phyloP scores from a whole-genome alignment of 306 rosid genomes.

The Inga oerstediana region DNA sequence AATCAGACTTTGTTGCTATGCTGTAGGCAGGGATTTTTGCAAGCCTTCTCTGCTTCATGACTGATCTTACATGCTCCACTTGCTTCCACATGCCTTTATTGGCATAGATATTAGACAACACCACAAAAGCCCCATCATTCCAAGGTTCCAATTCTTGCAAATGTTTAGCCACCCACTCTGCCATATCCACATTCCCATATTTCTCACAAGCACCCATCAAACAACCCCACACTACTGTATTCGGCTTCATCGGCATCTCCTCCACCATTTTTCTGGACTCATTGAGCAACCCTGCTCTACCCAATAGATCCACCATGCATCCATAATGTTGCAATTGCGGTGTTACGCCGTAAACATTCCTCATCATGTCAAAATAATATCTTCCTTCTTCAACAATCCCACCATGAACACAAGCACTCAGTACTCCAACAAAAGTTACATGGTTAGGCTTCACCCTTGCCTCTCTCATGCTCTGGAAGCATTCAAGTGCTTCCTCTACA shows the following conservation, averaged over 20 bases:
- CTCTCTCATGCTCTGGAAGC: constrained; percentile 61
- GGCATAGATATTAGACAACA: constrained; percentile 76
- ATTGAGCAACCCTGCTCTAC: constrained; percentile 70
- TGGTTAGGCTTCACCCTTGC: constrained; percentile 66
- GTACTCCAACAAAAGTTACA: constrained; percentile 72
- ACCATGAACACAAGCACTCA: constrained; percentile 81
- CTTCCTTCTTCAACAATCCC: constrained; percentile 71
- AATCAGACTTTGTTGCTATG: constrained; percentile 52
- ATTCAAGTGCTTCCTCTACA: constrained; percentile 66
- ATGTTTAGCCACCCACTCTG: constrained; percentile 80
- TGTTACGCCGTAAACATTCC: constrained; percentile 50
- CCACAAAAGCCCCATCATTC: constrained; percentile 76
- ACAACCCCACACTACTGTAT: constrained; percentile 72
- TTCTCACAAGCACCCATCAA: constrained; percentile 87
- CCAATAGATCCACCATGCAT: constrained; percentile 79
- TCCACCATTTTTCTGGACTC: constrained; percentile 70
- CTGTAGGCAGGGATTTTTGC: constrained; percentile 77
- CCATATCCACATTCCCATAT: constrained; percentile 71
- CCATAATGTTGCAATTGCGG: constrained; percentile 76
- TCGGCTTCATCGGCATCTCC: constrained; percentile 81
- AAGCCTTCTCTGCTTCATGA: constrained; percentile 57
- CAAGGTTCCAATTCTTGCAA: constrained; percentile 74
- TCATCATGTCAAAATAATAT: constrained; percentile 68
- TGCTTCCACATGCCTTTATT: constrained; percentile 70
- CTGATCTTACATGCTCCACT: constrained; percentile 61